A percentile compares a stretch with the other conserved stretches of the same genome.
Conservation (phyloP, 768 basidiomycete genomes). For the Leccinellum rugosiceps region DNA sequence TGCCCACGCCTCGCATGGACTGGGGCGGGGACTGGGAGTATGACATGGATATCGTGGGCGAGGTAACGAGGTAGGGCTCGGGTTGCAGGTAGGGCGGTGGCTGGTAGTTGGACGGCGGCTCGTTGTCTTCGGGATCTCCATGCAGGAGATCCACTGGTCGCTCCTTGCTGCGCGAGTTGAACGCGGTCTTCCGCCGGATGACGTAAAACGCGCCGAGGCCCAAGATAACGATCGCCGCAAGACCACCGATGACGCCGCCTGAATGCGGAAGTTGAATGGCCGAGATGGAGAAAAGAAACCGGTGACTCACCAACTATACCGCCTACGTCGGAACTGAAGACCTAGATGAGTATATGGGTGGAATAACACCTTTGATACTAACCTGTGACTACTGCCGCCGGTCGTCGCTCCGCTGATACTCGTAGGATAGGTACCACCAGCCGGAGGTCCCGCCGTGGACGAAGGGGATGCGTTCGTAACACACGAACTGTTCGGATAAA, state of each 20-base stretch:
- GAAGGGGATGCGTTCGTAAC: constrained; percentile 61
- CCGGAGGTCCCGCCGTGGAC: constrained; percentile 73
- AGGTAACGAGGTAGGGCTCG: constrained; percentile 71
- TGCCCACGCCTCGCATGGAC: constrained; percentile 31
- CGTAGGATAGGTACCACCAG: constrained; percentile 71
- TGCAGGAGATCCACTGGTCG: constrained; percentile 67
- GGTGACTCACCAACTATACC: constrained; percentile 46
- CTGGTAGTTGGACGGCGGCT: constrained; percentile 39
- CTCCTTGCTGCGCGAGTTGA: constrained; percentile 42
- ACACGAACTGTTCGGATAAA: constrained; percentile 50
- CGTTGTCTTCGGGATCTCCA: constrained; percentile 50
- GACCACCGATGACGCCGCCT: constrained; percentile 58
- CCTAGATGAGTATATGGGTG: neutral
- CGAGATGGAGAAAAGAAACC: neutral
- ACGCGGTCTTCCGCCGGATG: constrained; percentile 44
- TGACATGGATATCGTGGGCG: constrained; percentile 48
- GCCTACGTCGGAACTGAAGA: constrained; percentile 37
- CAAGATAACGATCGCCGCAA: constrained; percentile 45
- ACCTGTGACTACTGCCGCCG: constrained; percentile 24
- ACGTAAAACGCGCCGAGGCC: constrained; percentile 45
- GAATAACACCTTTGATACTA: constrained; percentile 6
- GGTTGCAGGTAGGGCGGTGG: constrained; percentile 72
- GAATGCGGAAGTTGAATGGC: constrained; percentile 6
- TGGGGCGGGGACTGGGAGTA: constrained; percentile 11
- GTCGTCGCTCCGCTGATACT: constrained; percentile 35